phyloP scores from a whole-genome alignment of 2,329 filamentous ascomycete genomes.

The Fusarium incarnatum region DNA sequence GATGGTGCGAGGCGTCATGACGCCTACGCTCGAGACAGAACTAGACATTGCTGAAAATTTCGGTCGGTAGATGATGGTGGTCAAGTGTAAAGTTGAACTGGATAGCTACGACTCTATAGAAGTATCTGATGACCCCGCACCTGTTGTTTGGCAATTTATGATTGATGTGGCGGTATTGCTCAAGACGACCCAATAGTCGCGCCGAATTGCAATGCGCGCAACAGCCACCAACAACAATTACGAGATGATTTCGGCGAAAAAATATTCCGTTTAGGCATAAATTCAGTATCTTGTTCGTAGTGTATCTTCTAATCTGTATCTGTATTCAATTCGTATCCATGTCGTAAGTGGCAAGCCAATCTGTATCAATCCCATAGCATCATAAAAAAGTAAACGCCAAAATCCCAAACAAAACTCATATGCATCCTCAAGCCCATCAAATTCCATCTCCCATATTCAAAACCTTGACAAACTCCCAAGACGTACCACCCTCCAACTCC shows the following conservation, averaged over 20 bases:
- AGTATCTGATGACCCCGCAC: neutral
- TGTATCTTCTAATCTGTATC: no score
- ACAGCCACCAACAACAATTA: no score
- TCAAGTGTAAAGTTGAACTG: no score
- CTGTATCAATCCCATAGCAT: neutral
- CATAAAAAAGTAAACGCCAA: neutral
- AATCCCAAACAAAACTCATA: neutral
- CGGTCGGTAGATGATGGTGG: neutral
- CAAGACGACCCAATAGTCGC: neutral
- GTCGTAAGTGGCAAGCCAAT: neutral
- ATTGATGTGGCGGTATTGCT: neutral
- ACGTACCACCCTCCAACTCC: neutral
- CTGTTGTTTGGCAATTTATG: neutral
- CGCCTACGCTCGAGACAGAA: neutral
- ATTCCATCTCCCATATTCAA: neutral
- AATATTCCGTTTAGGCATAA: no score
- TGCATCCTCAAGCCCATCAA: neutral
- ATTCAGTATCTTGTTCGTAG: no score
- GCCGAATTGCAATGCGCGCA: no score
- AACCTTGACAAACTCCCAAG: conserved; percentile 9
- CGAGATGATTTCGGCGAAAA: fast-evolving
- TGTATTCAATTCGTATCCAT: neutral
- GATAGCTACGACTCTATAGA: no score
- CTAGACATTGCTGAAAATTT: neutral
- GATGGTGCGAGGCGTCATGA: neutral